These are phyloP conservation scores for Cryptococcus sp. DNA, from an alignment of 1,284 basidiomycete species.

Conservation along the genomic window DNA sequence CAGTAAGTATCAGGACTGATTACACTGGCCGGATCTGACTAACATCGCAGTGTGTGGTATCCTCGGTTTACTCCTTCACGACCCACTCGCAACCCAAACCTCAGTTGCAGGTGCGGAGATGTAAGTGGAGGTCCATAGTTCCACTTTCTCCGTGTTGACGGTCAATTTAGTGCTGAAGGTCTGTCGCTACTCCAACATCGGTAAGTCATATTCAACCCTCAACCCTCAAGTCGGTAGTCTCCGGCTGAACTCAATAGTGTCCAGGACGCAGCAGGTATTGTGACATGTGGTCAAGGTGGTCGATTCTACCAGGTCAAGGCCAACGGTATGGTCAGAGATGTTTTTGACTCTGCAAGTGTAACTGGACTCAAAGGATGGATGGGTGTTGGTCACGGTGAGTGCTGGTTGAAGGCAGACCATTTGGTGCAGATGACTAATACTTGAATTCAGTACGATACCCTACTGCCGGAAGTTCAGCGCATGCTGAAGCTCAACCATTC, in stretches of 20 bases:
- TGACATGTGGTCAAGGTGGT: conserved; percentile 92
- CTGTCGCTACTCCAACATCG: conserved; percentile 87
- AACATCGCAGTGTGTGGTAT: conserved; percentile 68
- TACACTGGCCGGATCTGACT: background rate
- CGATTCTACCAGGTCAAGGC: conserved; percentile 98
- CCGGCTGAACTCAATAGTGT: conserved; percentile 51
- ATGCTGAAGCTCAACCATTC: conserved; percentile 99
- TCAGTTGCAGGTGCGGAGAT: conserved; percentile 69
- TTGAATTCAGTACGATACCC: conserved; percentile 76
- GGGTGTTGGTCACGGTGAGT: conserved; percentile 94
- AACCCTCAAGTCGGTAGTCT: conserved; percentile 9
- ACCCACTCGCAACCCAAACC: conserved; percentile 60
- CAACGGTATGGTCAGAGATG: conserved; percentile 99
- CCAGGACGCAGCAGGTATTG: conserved; percentile 96
- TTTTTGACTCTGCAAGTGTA: conserved; percentile 80
- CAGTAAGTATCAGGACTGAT: background rate
- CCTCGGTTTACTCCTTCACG: conserved; percentile 75
- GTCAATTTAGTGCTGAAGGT: conserved; percentile 59
- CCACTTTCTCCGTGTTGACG: background rate
- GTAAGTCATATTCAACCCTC: conserved; percentile 16
- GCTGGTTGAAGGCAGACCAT: background rate
- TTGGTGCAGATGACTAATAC: background rate
- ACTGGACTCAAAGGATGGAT: conserved; percentile 81
- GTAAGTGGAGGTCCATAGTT: conserved; percentile 29
- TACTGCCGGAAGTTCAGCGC: conserved; percentile 93